Conservation (phyloP, 768 basidiomycete genomes). For the Auricularia sp. region DNA sequence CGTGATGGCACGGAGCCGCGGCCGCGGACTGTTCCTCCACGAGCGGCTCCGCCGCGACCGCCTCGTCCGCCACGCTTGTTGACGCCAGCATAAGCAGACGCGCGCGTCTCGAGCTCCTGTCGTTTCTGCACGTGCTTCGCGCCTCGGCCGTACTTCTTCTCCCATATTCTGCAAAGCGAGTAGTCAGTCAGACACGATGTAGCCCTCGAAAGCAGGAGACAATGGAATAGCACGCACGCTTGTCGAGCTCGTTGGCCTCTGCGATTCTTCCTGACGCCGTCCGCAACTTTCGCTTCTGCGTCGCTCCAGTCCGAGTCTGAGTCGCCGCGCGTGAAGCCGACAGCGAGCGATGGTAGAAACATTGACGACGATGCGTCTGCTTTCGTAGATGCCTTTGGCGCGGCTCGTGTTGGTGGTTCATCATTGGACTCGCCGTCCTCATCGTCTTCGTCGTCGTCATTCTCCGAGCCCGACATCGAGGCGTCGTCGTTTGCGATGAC, state of each 20-base stretch:
- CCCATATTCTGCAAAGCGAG: conserved; percentile 70
- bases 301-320: conserved; percentile 73
- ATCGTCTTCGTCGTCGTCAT: conserved; percentile 13
- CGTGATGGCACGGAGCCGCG: conserved; percentile 9
- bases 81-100: conserved; percentile 10
- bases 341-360: conserved; percentile 83
- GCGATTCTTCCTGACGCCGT: conserved; percentile 56
- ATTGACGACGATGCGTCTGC: conserved; percentile 32
- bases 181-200: conserved; percentile 3
- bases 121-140: conserved; percentile 84
- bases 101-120: conserved; percentile 15
- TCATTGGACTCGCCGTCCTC: conserved; percentile 15
- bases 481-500: background rate
- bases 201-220: background rate
- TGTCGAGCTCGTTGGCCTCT: conserved; percentile 89
- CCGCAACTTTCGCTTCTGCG: conserved; percentile 43
- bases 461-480: conserved; percentile 8
- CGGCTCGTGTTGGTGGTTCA: conserved; percentile 10
- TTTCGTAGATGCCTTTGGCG: conserved; percentile 12
- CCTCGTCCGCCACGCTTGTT: conserved; percentile 9
- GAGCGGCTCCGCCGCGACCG: conserved; percentile 4
- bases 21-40: conserved; percentile 12
- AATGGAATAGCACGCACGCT: conserved; percentile 54
- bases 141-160: conserved; percentile 85
- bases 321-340: conserved; percentile 74